These are phyloP conservation scores for Cynanchum wilfordii DNA, from an alignment of 257 asterid genomes.

Conservation along the genomic window DNA sequence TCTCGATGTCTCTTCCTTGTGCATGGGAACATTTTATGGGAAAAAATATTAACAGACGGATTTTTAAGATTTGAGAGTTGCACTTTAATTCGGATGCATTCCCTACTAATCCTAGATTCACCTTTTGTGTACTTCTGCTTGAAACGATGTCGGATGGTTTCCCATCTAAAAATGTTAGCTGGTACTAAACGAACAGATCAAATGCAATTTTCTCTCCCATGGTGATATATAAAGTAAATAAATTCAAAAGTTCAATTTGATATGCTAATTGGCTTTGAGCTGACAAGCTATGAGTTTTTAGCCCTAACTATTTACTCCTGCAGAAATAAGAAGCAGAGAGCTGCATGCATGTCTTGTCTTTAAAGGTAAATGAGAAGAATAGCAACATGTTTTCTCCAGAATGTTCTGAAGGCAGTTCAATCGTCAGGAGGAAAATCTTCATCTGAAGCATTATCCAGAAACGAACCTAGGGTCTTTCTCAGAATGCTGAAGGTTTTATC, in stretches of 20 bases:
- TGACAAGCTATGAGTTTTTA: not conserved
- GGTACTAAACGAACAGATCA: not conserved
- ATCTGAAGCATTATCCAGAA: constrained; percentile 84
- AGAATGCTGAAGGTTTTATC: constrained; percentile 85
- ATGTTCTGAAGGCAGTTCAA: constrained; percentile 2
- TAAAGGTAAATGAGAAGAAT: not conserved
- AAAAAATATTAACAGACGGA: not conserved
- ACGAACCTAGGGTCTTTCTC: constrained; percentile 77
- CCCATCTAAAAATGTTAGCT: not conserved
- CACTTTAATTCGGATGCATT: not conserved
- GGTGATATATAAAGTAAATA: not conserved
- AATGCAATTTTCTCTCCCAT: not conserved
- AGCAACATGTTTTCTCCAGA: not conserved
- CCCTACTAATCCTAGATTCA: not conserved
- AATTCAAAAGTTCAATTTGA: not conserved
- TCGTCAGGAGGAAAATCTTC: constrained; percentile 74
- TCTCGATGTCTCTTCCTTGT: not conserved
- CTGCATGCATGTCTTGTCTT: not conserved
- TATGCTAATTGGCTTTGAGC: not conserved
- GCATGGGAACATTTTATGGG: not conserved
- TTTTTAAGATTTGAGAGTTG: not conserved
- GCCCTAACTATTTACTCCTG: not conserved
- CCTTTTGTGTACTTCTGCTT: not conserved
- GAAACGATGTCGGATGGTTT: not conserved
- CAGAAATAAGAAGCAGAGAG: not conserved